Conservation (phyloP, 352 stramenopile genomes). For the Blastocystis sp. region DNA sequence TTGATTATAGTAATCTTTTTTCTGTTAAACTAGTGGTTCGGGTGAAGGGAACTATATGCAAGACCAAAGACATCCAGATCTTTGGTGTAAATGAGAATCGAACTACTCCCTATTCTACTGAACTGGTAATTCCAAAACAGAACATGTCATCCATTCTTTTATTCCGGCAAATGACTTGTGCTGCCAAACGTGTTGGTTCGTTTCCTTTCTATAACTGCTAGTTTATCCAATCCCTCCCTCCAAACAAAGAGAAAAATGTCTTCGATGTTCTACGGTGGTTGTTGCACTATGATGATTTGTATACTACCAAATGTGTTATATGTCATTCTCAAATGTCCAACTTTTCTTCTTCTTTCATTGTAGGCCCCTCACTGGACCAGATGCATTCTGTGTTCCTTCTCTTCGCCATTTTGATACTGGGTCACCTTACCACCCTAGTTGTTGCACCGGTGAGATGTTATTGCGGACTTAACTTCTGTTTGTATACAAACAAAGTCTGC, state of each 20-base stretch:
- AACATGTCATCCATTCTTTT: not conserved
- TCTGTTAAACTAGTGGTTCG: not conserved
- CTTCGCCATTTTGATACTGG: conserved; percentile 11
- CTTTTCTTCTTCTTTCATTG: not conserved
- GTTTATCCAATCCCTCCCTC: not conserved
- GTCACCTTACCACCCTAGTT: not conserved
- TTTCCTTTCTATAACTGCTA: not conserved
- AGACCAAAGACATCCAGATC: not conserved
- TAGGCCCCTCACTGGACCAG: not conserved
- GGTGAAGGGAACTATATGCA: not conserved
- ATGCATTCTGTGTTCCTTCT: not conserved
- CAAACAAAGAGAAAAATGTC: not conserved
- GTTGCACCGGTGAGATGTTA: not conserved
- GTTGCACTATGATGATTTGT: not conserved
- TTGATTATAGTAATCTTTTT: not conserved
- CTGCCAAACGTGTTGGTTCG: not conserved
- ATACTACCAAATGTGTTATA: not conserved
- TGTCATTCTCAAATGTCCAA: conserved; percentile 3
- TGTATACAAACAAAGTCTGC: not conserved
- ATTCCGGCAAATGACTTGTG: not conserved
- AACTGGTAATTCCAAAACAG: too few relatives aligned
- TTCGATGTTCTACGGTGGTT: not conserved
- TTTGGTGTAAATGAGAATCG: not conserved
- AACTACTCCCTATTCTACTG: not conserved
- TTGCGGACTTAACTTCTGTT: not conserved